Percentiles rank a stretch among this genome's conserved stretches.
Evolutionary conservation across 495 filamentous ascomycete genomes (phyloP).

Genomic region (Glarea lozoyensis): DNA sequence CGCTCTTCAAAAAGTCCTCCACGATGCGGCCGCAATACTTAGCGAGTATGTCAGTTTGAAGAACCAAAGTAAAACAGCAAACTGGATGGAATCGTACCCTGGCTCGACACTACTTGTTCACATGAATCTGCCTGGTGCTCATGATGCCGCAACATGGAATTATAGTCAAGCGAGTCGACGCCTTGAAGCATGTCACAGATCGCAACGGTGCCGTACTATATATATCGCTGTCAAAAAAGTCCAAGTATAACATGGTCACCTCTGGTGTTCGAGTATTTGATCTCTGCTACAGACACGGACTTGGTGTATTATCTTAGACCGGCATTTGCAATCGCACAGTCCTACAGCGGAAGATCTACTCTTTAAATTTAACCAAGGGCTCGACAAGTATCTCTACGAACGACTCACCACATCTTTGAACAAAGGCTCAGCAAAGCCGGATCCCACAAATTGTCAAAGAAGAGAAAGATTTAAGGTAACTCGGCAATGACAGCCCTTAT

Average conservation of each 20-base stretch:
- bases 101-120: constrained; percentile 35
- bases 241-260: constrained; percentile 31
- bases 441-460: too few relatives aligned
- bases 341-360: constrained; percentile 38
- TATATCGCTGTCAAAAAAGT: constrained; percentile 30
- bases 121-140: constrained; percentile 44
- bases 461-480: too few relatives aligned
- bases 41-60: constrained; percentile 24
- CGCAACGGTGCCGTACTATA: constrained; percentile 26
- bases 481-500: too few relatives aligned
- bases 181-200: constrained; percentile 27
- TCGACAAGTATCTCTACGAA: constrained; percentile 23
- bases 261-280: constrained; percentile 44
- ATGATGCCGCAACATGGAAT: constrained; percentile 49
- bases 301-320: constrained; percentile 42
- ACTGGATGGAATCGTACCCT: constrained; percentile 37
- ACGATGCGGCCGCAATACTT: constrained; percentile 33
- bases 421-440: too few relatives aligned
- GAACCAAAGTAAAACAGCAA: constrained; percentile 16
- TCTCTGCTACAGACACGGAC: constrained; percentile 31
- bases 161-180: constrained; percentile 35
- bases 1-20: constrained; percentile 33
- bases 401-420: too few relatives aligned
- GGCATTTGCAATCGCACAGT: constrained; percentile 34
- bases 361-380: constrained; percentile 40